A percentile compares a stretch with the other conserved stretches of the same genome.
Conservation (phyloP, 352 stramenopile species). For the Blastocystis sp. region DNA sequence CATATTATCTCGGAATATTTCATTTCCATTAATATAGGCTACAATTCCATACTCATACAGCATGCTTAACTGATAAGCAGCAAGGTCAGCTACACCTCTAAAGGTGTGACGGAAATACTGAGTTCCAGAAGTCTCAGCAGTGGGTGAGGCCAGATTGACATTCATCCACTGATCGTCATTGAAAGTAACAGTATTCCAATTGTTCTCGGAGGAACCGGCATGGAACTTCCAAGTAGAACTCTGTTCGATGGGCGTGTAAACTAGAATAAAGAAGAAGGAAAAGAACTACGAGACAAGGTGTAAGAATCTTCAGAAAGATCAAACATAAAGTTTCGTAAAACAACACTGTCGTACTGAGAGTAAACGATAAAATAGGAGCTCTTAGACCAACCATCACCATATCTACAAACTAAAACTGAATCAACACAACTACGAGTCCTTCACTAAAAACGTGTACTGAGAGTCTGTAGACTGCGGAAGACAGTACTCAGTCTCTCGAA, state of each 20-base stretch:
- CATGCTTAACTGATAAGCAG: slow-evolving; percentile 15
- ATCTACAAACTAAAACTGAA: not conserved
- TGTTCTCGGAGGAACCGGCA: not conserved
- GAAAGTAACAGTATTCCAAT: slow-evolving; percentile 1
- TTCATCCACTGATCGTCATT: not conserved
- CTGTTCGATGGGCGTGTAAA: slow-evolving; percentile 29
- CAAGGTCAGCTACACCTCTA: not conserved
- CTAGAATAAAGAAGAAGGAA: slow-evolving; percentile 15
- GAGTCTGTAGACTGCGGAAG: not conserved
- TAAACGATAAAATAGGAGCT: not conserved
- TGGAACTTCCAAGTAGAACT: not conserved
- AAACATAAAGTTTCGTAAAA: slow-evolving; percentile 6
- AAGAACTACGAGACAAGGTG: not conserved
- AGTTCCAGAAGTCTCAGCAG: not conserved
- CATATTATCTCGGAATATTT: slow-evolving; percentile 55
- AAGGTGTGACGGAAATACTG: slow-evolving; percentile 46
- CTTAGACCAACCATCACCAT: not conserved
- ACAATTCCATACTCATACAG: slow-evolving; percentile 30
- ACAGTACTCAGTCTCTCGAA: slow-evolving; percentile 14
- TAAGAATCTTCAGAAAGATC: not conserved
- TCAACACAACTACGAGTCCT: not conserved
- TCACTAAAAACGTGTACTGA: not conserved
- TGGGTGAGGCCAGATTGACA: not conserved
- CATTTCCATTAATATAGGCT: slow-evolving; percentile 33
- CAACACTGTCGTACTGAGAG: not conserved